Base-by-base conservation (phyloP, 108 stramenopile genomes). In the Pseudonitzschia pungens region DNA sequence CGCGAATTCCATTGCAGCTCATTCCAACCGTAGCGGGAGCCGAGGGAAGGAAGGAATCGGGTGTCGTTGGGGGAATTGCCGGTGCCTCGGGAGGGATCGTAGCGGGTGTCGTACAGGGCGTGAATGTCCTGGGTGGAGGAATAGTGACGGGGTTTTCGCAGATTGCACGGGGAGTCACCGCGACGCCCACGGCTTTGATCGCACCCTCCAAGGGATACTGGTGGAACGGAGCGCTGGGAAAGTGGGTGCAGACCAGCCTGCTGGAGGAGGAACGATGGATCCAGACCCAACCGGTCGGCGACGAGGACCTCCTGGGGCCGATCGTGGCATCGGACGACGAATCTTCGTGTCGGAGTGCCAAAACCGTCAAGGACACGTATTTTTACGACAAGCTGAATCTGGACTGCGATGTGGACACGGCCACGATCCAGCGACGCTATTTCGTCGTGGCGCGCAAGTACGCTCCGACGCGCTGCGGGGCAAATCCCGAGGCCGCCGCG, bases 381-480 rank as follows among this genome's bases (percentile, higher is more conserved):
- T 87, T 86, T 74, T 95, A 95, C 66, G 88, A 95, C 56, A 66
- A 68, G 21, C 78, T 96, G 44, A 91, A 84, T 31, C 67, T 96
- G 28, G 68, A 77, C n/a, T 73, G 85, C 12, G 84, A 84, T 55
- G 92, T 91, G 21, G 77, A 86, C 29, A 74, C 86, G 31, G 66
- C 74, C 11, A 84, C 80, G 62, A 93, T 98, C 45, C 95, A 96
- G 71, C 90, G 96, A 62, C 86, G 91, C 21, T 98, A 98, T 76
- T 94, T 91, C 72, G 68, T 87, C 50, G 62, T 92, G 31, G 96
- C 98, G 14, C 74, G 93, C 42, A 92, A 95, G 69, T 90, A 84
- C 65, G 92, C 95, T 65, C 97, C 97, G 1, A 95, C 93, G 76
- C 79, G 79, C 44, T 81, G 81, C 24, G 89, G 86, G 44, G 79